Evolutionary conservation across 208 protist species (phyloP).

Genomic region (Porcisia hertigi): DNA sequence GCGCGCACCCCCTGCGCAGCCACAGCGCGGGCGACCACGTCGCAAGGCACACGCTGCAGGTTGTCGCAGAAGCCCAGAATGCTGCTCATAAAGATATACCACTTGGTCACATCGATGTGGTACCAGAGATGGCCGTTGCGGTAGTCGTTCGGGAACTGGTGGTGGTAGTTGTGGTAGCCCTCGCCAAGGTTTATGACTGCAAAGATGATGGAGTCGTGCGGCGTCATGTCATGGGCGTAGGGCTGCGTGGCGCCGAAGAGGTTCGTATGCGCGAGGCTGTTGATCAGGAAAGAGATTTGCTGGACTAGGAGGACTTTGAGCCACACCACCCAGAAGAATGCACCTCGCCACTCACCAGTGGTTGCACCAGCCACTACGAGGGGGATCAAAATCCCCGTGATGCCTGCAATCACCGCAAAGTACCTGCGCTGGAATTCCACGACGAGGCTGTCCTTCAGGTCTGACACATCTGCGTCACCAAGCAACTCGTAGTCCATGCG

Average conservation of each 20-base stretch:
- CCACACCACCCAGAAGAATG: constrained; percentile 76
- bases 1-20: constrained; percentile 33
- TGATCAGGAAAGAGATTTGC: constrained; percentile 91
- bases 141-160: constrained; percentile 91
- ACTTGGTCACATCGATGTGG: constrained; percentile 89
- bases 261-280: constrained; percentile 81
- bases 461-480: constrained; percentile 72
- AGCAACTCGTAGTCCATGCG: constrained; percentile 86
- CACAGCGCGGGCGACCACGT: constrained; percentile 40
- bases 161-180: constrained; percentile 93
- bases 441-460: constrained; percentile 76
- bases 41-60: constrained; percentile 51
- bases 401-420: constrained; percentile 71
- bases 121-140: constrained; percentile 78
- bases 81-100: constrained; percentile 56
- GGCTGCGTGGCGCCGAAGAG: constrained; percentile 57
- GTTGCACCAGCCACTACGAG: constrained; percentile 63
- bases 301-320: constrained; percentile 70
- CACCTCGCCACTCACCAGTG: constrained; percentile 73
- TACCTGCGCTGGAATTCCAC: constrained; percentile 81
- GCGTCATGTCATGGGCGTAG: constrained; percentile 69
- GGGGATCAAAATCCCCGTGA: constrained; percentile 77
- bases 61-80: constrained; percentile 63
- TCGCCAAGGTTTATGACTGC: constrained; percentile 81
- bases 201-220: constrained; percentile 75